A percentile compares a stretch with the other conserved stretches of the same genome.
Evolutionary conservation across 1,284 basidiomycete species (phyloP).

Genomic region (Cryptococcus sp.): DNA sequence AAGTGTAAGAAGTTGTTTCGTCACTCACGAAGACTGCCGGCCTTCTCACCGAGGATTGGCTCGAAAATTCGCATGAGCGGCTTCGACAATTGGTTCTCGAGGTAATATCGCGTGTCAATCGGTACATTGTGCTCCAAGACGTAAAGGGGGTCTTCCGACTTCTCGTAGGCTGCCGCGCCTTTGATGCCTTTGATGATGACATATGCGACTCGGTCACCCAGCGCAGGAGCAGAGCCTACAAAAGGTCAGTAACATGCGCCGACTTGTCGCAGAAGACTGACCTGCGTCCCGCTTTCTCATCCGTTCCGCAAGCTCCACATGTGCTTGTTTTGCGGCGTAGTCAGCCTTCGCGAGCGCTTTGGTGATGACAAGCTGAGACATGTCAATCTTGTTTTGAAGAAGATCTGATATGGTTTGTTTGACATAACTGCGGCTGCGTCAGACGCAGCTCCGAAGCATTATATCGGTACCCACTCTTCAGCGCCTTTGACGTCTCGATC

Average conservation of each 20-base stretch:
- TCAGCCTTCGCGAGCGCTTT: conserved; percentile 84
- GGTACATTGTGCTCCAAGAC: conserved; percentile 95
- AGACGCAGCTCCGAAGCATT: conserved; percentile 1
- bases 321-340: conserved; percentile 75
- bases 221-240: conserved; percentile 79
- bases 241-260: background rate
- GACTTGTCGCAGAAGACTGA: conserved; percentile 28
- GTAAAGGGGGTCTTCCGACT: conserved; percentile 93
- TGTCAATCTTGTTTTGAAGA: conserved; percentile 91
- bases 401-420: conserved; percentile 91
- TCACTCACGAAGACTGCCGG: conserved; percentile 72
- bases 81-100: conserved; percentile 94
- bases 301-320: conserved; percentile 88
- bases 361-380: conserved; percentile 97
- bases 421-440: conserved; percentile 65
- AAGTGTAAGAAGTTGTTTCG: background rate
- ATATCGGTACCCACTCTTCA: conserved; percentile 66
- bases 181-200: conserved; percentile 95
- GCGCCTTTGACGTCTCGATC: conserved; percentile 89
- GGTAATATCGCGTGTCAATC: conserved; percentile 94
- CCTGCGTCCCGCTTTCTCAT: conserved; percentile 95
- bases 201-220: conserved; percentile 95
- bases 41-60: conserved; percentile 91
- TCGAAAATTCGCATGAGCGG: conserved; percentile 95
- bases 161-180: conserved; percentile 96